Percentiles rank a stretch among this genome's conserved stretches.
Evolutionary conservation across 768 basidiomycete genomes (phyloP).

Genomic region (Russula ochroleuca): DNA sequence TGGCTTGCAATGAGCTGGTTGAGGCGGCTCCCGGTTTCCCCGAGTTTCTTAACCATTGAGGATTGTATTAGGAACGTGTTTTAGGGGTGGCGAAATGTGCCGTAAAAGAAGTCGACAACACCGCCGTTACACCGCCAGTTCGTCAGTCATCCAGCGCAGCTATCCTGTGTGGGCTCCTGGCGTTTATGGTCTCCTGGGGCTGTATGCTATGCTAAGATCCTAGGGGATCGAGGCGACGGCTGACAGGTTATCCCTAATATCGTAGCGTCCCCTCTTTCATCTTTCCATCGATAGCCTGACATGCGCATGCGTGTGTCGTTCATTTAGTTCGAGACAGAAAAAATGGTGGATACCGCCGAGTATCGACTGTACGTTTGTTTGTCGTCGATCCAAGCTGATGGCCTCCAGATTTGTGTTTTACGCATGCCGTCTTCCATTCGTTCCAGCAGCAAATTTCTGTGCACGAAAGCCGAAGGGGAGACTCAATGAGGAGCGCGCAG

Average conservation of each 20-base stretch:
- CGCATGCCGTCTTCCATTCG: not conserved
- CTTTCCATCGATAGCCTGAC: no score
- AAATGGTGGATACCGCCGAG: not conserved
- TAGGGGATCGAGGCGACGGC: not conserved
- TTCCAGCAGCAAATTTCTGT: not conserved
- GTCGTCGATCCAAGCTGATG: not conserved
- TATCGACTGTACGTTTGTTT: no score
- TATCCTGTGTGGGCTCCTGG: constrained; percentile 18
- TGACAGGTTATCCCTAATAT: no score
- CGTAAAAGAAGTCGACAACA: not conserved
- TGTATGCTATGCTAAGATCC: no score
- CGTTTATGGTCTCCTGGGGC: no score
- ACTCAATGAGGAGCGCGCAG: constrained; percentile 16
- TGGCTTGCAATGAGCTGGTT: constrained; percentile 10
- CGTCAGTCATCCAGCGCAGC: no score
- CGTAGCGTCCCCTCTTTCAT: no score
- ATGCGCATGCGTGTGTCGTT: no score
- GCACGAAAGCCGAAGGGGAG: not conserved
- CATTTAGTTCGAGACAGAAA: no score
- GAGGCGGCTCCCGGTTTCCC: not conserved
- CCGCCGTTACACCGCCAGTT: constrained; percentile 5
- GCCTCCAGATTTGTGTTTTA: constrained; percentile 10
- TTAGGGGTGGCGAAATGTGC: not conserved
- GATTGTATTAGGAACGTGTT: constrained; percentile 18
- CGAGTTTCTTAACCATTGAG: constrained; percentile 3